These are phyloP conservation scores for Trametopsis cervina DNA, from an alignment of 768 basidiomycete genomes.

Conservation along the genomic window DNA sequence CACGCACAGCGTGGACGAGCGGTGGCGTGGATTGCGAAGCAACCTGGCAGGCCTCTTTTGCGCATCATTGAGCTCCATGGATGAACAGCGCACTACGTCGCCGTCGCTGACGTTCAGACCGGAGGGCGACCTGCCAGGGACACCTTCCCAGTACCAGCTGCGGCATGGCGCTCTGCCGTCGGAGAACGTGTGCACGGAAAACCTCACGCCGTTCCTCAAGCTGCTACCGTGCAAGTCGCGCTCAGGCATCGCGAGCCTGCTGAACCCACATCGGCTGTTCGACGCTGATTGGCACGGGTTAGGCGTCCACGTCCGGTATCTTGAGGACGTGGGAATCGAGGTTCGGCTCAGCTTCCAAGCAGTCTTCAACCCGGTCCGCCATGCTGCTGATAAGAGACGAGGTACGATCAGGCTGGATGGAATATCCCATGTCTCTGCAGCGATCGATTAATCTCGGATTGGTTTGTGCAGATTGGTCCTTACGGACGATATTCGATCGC, in stretches of 20 bases:
- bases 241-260: slow-evolving; percentile 75
- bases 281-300: slow-evolving; percentile 92
- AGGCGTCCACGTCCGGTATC: slow-evolving; percentile 69
- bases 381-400: slow-evolving; percentile 41
- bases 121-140: slow-evolving; percentile 47
- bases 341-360: slow-evolving; percentile 66
- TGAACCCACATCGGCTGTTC: slow-evolving; percentile 83
- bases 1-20: slow-evolving; percentile 51
- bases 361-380: slow-evolving; percentile 72
- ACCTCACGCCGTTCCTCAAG: slow-evolving; percentile 92
- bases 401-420: slow-evolving; percentile 32
- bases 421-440: not conserved
- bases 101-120: slow-evolving; percentile 56
- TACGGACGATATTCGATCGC: slow-evolving; percentile 61
- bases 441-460: slow-evolving; percentile 9
- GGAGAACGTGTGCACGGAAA: slow-evolving; percentile 95
- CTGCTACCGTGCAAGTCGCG: slow-evolving; percentile 87
- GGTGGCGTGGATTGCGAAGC: slow-evolving; percentile 84
- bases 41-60: slow-evolving; percentile 92
- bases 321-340: slow-evolving; percentile 43
- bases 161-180: slow-evolving; percentile 75
- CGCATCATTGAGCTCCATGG: slow-evolving; percentile 76
- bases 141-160: slow-evolving; percentile 44
- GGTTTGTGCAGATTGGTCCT: slow-evolving; percentile 65
- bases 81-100: slow-evolving; percentile 68